These are phyloP conservation scores for Apiospora saccharicola DNA, from an alignment of 2,329 filamentous ascomycete genomes.

Conservation along the genomic window DNA sequence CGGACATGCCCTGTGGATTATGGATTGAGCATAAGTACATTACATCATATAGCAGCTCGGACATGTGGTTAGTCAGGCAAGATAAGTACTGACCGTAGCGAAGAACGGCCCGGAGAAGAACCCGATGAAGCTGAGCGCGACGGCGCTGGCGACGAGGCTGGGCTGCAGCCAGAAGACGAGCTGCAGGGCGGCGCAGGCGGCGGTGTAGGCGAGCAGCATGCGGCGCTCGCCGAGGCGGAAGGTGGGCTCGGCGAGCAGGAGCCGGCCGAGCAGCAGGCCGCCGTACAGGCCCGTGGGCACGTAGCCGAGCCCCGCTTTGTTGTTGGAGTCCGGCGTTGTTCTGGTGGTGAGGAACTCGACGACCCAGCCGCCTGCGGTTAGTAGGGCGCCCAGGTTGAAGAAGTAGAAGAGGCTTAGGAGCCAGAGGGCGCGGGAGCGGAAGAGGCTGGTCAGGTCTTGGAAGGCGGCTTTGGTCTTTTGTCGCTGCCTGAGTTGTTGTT, in stretches of 20 bases:
- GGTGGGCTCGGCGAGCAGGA: conserved; percentile 65
- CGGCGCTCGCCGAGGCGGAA: conserved; percentile 64
- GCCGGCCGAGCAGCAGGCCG: conserved; percentile 62
- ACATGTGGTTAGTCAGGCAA: too few relatives aligned
- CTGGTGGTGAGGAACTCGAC: conserved; percentile 65
- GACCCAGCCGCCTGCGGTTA: conserved; percentile 68
- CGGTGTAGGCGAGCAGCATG: conserved; percentile 63
- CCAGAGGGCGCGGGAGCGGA: conserved; percentile 60
- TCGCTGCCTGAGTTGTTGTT: neutral
- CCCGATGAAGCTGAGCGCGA: conserved; percentile 58
- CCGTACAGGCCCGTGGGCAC: conserved; percentile 68
- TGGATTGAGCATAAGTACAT: neutral
- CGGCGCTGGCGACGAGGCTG: conserved; percentile 63
- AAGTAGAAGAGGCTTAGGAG: conserved; percentile 69
- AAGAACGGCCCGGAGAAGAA: conserved; percentile 64
- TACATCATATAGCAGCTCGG: too few relatives aligned
- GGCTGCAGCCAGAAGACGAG: conserved; percentile 70
- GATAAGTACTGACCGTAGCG: conserved; percentile 55
- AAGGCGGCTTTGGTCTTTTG: conserved; percentile 44
- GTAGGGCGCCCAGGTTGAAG: conserved; percentile 63
- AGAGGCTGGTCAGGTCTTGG: conserved; percentile 52
- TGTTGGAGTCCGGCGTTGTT: too few relatives aligned
- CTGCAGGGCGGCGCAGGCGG: conserved; percentile 60
- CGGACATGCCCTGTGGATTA: conserved; percentile 53
- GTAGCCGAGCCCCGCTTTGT: conserved; percentile 62